Evolutionary conservation across 345 rosid species (phyloP).

Genomic region (Rhodamnia rubescens): DNA sequence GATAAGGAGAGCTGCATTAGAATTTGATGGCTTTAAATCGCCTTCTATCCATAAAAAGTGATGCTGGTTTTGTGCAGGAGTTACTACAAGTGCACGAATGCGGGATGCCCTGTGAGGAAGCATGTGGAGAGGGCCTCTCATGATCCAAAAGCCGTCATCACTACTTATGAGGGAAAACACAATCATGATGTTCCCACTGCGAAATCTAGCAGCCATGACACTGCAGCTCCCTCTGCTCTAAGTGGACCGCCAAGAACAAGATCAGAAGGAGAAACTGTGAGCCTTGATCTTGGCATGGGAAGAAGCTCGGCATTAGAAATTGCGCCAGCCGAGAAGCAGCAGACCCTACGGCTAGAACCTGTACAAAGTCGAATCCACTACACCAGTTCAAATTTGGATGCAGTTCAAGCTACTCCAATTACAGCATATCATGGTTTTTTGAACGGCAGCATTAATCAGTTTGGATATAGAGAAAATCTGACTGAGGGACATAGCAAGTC

Average conservation of each 20-base stretch:
- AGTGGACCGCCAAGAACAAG: conserved; percentile 38
- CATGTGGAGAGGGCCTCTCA: conserved; percentile 99
- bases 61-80: conserved; percentile 46
- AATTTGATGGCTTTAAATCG: neutral
- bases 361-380: conserved; percentile 28
- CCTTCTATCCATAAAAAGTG: neutral
- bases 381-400: conserved; percentile 37
- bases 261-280: conserved; percentile 51
- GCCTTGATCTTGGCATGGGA: conserved; percentile 94
- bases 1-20: neutral
- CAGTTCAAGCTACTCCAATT: conserved; percentile 34
- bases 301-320: conserved; percentile 40
- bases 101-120: conserved; percentile 91
- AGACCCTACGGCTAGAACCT: conserved; percentile 21
- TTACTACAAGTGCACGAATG: conserved; percentile 94
- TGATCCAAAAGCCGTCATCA: conserved; percentile 95
- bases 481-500: conserved; percentile 24
- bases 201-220: conserved; percentile 54
- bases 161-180: conserved; percentile 99
- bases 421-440: conserved; percentile 45
- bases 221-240: conserved; percentile 32
- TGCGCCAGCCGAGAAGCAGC: conserved; percentile 14
- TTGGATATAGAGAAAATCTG: conserved; percentile 43
- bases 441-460: conserved; percentile 47
- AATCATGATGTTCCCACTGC: conserved; percentile 89